Evolutionary conservation across 805 yeast species (phyloP).

Genomic region (Saccharomycopsis fermentans): DNA sequence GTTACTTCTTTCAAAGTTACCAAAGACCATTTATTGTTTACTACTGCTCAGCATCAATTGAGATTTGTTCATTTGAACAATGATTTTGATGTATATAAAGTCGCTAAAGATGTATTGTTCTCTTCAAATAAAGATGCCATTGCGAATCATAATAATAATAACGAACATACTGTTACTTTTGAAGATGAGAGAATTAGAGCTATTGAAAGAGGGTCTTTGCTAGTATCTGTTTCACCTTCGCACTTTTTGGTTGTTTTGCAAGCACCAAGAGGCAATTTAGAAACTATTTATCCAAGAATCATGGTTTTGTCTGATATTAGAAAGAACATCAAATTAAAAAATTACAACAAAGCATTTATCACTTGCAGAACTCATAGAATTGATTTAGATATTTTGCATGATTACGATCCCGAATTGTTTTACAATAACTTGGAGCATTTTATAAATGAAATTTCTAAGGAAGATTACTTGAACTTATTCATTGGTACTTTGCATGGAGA

Average conservation of each 20-base stretch:
- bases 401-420: slow-evolving; percentile 69
- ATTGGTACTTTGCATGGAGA: slow-evolving; percentile 79
- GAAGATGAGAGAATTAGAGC: slow-evolving; percentile 78
- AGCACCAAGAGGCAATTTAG: slow-evolving; percentile 94
- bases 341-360: slow-evolving; percentile 65
- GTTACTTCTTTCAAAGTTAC: slow-evolving; percentile 76
- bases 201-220: slow-evolving; percentile 84
- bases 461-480: slow-evolving; percentile 77
- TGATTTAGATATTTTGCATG: slow-evolving; percentile 82
- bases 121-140: slow-evolving; percentile 25
- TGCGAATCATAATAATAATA: slow-evolving; percentile 21
- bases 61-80: slow-evolving; percentile 64
- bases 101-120: slow-evolving; percentile 20
- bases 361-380: slow-evolving; percentile 87
- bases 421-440: slow-evolving; percentile 52
- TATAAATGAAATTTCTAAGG: slow-evolving; percentile 56
- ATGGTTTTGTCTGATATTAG: slow-evolving; percentile 84
- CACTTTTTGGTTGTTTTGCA: slow-evolving; percentile 76
- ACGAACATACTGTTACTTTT: slow-evolving; percentile 18
- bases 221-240: slow-evolving; percentile 74
- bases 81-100: slow-evolving; percentile 29
- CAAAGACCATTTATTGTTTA: slow-evolving; percentile 62
- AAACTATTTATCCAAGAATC: slow-evolving; percentile 86
- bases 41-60: slow-evolving; percentile 79
- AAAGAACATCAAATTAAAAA: slow-evolving; percentile 43